Evolutionary conservation across 306 rosid species (phyloP).

Genomic region (Vicia sativa): DNA sequence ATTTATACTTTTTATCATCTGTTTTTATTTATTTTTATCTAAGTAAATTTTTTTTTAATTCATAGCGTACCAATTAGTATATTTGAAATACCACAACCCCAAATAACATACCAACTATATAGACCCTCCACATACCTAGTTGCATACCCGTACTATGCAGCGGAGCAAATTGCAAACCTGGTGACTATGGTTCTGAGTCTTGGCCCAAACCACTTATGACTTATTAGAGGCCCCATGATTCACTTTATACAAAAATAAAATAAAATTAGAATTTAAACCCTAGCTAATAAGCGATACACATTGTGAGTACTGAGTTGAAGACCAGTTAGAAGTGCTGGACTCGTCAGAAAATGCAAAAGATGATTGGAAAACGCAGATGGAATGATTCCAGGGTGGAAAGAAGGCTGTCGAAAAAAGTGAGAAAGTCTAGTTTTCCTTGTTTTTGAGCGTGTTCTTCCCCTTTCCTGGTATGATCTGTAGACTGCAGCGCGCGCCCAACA

Average conservation of each 20-base stretch:
- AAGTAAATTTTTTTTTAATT: no score
- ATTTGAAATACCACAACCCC: no score
- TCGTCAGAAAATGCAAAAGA: not conserved
- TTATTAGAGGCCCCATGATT: not conserved
- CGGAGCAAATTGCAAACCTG: no score
- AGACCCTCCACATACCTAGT: no score
- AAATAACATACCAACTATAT: no score
- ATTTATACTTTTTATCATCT: no score
- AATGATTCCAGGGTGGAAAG: not conserved
- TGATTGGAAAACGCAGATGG: not conserved
- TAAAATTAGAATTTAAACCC: slow-evolving; percentile 6
- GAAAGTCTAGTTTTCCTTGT: not conserved
- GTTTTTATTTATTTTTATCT: no score
- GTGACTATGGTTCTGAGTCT: not conserved
- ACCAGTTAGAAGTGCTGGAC: slow-evolving; percentile 1
- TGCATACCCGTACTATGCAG: no score
- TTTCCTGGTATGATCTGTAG: not conserved
- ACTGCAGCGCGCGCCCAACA: not conserved
- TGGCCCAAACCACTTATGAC: slow-evolving; percentile 9
- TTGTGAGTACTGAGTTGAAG: not conserved
- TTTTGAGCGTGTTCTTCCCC: not conserved
- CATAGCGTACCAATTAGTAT: no score
- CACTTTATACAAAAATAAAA: not conserved
- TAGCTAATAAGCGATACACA: not conserved
- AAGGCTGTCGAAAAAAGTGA: not conserved